Conservation (phyloP, 1,284 basidiomycete species). For the Ustilago crameri region DNA sequence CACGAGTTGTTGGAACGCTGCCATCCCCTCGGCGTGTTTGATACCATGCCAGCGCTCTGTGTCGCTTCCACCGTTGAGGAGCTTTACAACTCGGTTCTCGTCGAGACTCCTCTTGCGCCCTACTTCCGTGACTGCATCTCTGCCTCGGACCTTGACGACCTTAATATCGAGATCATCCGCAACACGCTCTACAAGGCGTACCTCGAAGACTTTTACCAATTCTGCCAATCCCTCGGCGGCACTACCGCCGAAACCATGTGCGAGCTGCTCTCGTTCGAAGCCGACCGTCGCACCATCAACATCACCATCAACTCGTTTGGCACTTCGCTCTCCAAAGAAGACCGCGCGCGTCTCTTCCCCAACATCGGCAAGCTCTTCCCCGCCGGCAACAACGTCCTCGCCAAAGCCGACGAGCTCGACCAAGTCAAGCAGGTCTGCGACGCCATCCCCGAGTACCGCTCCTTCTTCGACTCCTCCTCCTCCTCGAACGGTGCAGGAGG, state of each 20-base stretch:
- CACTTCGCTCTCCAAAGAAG: slow-evolving; percentile 93
- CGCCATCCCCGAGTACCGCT: slow-evolving; percentile 85
- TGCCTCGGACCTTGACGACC: slow-evolving; percentile 94
- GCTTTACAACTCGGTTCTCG: slow-evolving; percentile 93
- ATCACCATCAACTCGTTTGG: slow-evolving; percentile 99
- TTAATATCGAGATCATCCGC: slow-evolving; percentile 99
- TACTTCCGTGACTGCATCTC: slow-evolving; percentile 97
- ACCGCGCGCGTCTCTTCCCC: slow-evolving; percentile 94
- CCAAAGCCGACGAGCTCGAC: slow-evolving; percentile 93
- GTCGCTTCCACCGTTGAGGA: slow-evolving; percentile 99
- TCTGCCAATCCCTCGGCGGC: slow-evolving; percentile 80
- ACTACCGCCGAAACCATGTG: slow-evolving; percentile 54
- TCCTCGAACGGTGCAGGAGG: slow-evolving; percentile 20
- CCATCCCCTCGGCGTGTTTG: slow-evolving; percentile 95
- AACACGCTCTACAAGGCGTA: slow-evolving; percentile 99
- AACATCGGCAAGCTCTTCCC: slow-evolving; percentile 92
- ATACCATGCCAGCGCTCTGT: slow-evolving; percentile 98
- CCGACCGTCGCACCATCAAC: slow-evolving; percentile 94
- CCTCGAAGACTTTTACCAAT: slow-evolving; percentile 94
- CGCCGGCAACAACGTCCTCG: slow-evolving; percentile 92
- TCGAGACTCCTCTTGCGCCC: slow-evolving; percentile 95
- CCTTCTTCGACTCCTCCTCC: slow-evolving; percentile 78
- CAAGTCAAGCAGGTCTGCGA: slow-evolving; percentile 90
- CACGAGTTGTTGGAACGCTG: slow-evolving; percentile 96
- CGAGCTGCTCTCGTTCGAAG: slow-evolving; percentile 92